These are phyloP conservation scores for Lactuca sativa DNA, from an alignment of 129 eudicot species.

Conservation along the genomic window DNA sequence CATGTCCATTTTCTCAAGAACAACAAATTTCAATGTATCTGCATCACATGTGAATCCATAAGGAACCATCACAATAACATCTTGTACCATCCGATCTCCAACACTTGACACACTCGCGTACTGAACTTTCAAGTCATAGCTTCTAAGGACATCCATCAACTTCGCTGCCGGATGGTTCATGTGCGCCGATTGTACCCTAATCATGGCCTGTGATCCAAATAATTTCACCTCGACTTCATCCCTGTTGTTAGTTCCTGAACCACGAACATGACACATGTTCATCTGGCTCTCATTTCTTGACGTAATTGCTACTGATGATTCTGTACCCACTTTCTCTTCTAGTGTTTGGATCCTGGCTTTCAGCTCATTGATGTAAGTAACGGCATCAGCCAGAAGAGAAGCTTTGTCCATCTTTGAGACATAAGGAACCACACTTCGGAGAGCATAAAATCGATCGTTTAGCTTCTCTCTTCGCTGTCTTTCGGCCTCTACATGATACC, in stretches of 20 bases:
- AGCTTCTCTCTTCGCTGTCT: constrained; percentile 60
- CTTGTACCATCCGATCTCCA: constrained; percentile 48
- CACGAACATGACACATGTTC: neutral
- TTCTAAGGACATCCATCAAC: constrained; percentile 51
- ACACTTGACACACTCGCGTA: constrained; percentile 56
- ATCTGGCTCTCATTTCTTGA: constrained; percentile 21
- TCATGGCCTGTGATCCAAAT: constrained; percentile 49
- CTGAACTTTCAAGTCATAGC: constrained; percentile 35
- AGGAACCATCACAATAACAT: constrained; percentile 47
- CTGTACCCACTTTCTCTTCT: constrained; percentile 23
- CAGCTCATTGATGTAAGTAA: constrained; percentile 57
- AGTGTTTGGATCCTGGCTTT: constrained; percentile 35
- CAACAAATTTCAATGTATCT: constrained; percentile 19
- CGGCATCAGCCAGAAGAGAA: constrained; percentile 54
- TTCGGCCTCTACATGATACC: constrained; percentile 55
- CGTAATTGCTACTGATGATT: neutral
- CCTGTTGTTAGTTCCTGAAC: neutral
- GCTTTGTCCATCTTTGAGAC: constrained; percentile 75
- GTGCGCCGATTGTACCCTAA: constrained; percentile 42
- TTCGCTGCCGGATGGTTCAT: constrained; percentile 40
- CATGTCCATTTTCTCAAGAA: constrained; percentile 27
- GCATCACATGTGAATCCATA: constrained; percentile 40
- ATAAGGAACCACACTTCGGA: constrained; percentile 55
- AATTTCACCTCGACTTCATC: constrained; percentile 50
- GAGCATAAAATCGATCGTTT: constrained; percentile 53